These are phyloP conservation scores for Mucuna pruriens DNA, from an alignment of 306 rosid species.

Conservation along the genomic window DNA sequence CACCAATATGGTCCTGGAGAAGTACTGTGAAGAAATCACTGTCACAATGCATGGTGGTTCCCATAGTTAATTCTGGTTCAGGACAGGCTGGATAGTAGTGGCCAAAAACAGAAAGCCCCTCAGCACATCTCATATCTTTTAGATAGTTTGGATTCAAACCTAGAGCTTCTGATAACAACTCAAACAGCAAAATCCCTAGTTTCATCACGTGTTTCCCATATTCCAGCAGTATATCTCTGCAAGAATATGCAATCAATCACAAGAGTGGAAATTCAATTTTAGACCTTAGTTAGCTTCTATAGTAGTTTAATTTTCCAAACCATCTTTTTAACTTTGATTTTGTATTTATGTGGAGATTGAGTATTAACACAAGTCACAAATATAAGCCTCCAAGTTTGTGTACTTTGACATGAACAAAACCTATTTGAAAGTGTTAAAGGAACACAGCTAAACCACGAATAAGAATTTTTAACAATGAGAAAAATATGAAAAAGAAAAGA, in stretches of 20 bases:
- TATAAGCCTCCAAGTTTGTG: too few species aligned
- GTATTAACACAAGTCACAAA: too few species aligned
- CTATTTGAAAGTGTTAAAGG: too few species aligned
- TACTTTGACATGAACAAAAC: too few species aligned
- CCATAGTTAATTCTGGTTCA: conserved; percentile 26
- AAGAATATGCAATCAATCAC: background rate
- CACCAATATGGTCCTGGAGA: conserved; percentile 36
- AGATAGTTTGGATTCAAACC: conserved; percentile 11
- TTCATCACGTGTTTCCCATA: conserved; percentile 24
- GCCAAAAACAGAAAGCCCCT: background rate
- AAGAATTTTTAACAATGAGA: too few species aligned
- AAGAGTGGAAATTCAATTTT: background rate
- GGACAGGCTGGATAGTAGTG: conserved; percentile 38
- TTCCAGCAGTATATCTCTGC: conserved; percentile 36
- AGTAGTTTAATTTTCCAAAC: background rate
- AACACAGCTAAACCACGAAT: too few species aligned
- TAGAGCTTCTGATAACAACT: conserved; percentile 33
- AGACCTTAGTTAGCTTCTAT: background rate
- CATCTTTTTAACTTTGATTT: too few species aligned
- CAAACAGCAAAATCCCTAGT: background rate
- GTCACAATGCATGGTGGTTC: conserved; percentile 20
- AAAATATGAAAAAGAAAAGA: too few species aligned
- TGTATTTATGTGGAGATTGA: too few species aligned
- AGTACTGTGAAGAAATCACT: conserved; percentile 18
- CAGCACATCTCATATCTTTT: conserved; percentile 25